Conservation (phyloP, 371 early-diverging fungal genomes). For the Coemansia sp. region DNA sequence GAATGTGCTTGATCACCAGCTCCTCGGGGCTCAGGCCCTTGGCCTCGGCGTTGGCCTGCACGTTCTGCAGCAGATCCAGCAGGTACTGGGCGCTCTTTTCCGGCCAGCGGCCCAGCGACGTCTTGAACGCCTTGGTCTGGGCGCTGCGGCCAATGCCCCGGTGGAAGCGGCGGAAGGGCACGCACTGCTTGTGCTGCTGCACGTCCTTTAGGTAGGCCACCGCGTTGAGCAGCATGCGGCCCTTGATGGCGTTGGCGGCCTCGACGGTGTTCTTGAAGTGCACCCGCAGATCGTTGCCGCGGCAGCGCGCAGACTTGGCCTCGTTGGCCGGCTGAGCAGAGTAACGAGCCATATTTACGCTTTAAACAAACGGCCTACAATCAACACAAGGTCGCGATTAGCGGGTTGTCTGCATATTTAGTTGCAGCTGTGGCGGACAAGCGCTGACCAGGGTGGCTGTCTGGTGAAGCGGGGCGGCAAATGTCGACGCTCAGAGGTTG, state of each 20-base stretch:
- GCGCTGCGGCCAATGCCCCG: slow-evolving; percentile 98
- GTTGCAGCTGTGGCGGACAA: too few species aligned
- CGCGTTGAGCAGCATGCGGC: slow-evolving; percentile 93
- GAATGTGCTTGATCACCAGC: slow-evolving; percentile 91
- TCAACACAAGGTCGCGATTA: background rate
- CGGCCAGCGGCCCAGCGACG: slow-evolving; percentile 99
- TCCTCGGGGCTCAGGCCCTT: slow-evolving; percentile 90
- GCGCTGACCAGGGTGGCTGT: too few species aligned
- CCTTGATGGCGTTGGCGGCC: slow-evolving; percentile 93
- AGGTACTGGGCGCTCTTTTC: slow-evolving; percentile 95
- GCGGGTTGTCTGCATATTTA: background rate
- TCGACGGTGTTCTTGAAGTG: slow-evolving; percentile 98
- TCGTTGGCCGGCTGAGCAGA: slow-evolving; percentile 61
- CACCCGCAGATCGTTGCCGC: slow-evolving; percentile 96
- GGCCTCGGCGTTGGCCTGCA: slow-evolving; percentile 94
- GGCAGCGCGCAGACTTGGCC: slow-evolving; percentile 83
- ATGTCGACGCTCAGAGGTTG: too few species aligned
- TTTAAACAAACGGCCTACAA: background rate
- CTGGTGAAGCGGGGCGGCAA: too few species aligned
- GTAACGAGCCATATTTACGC: slow-evolving; percentile 54
- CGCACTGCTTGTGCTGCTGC: slow-evolving; percentile 94
- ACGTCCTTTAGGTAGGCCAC: slow-evolving; percentile 95
- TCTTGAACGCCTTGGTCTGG: slow-evolving; percentile 92
- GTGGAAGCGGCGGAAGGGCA: slow-evolving; percentile 98
- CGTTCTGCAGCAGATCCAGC: slow-evolving; percentile 93